Evolutionary conservation across 257 asterid species (phyloP).

Genomic region (Anisodus acutangulus): DNA sequence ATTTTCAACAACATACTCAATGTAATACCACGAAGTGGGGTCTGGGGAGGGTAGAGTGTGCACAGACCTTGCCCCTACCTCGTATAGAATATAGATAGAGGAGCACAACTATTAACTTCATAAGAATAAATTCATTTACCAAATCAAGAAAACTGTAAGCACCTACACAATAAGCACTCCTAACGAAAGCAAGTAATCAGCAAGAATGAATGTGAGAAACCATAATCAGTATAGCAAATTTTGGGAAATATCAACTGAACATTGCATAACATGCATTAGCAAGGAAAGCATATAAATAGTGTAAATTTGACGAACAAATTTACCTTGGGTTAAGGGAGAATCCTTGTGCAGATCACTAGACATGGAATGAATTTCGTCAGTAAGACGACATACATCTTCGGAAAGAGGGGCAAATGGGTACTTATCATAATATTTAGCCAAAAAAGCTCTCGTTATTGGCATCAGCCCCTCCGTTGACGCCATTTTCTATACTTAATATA

Average conservation of each 20-base stretch:
- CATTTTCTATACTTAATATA: constrained; percentile 36
- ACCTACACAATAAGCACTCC: not conserved
- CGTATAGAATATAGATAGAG: too few relatives aligned
- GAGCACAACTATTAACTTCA: not conserved
- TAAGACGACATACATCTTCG: constrained; percentile 64
- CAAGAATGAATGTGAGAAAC: not conserved
- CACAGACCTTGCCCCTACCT: too few relatives aligned
- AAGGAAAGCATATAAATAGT: not conserved
- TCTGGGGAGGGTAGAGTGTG: too few relatives aligned
- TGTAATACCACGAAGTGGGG: too few relatives aligned
- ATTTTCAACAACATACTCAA: not conserved
- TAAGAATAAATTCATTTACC: not conserved
- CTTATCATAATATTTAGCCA: constrained; percentile 86
- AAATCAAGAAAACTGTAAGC: not conserved
- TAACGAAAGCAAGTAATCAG: not conserved
- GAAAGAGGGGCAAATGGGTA: constrained; percentile 72
- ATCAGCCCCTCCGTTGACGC: constrained; percentile 84
- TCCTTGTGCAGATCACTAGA: constrained; percentile 62
- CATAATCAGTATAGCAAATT: constrained; percentile 21
- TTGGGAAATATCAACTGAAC: not conserved
- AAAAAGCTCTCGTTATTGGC: constrained; percentile 88
- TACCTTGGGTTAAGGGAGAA: constrained; percentile 70
- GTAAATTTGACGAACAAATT: not conserved
- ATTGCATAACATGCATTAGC: not conserved
- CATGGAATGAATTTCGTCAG: constrained; percentile 65